These are phyloP conservation scores for Pythium scleroteichum DNA, from an alignment of 352 stramenopile genomes.

Conservation along the genomic window DNA sequence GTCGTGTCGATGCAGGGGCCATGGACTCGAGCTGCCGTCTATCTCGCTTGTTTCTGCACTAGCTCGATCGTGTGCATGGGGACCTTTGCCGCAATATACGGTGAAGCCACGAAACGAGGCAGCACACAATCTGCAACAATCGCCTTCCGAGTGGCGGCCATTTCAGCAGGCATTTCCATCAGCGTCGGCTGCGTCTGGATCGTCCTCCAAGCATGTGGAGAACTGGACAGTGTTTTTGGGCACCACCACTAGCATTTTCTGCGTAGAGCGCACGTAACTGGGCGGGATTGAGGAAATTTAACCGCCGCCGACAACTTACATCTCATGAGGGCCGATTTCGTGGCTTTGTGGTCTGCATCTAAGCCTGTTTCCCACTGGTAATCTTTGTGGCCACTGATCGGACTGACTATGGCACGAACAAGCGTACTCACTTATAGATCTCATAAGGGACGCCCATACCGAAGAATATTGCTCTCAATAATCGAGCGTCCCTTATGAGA, in stretches of 20 bases:
- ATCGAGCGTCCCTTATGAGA: no score
- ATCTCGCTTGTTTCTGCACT: constrained; percentile 85
- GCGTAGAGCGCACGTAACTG: no score
- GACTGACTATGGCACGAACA: no score
- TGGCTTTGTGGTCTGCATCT: no score
- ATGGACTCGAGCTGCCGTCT: constrained; percentile 50
- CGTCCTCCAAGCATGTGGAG: constrained; percentile 55
- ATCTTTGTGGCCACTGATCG: no score
- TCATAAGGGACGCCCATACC: no score
- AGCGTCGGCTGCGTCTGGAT: constrained; percentile 72
- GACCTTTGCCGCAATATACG: constrained; percentile 81
- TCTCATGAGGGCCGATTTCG: no score
- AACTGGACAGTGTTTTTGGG: constrained; percentile 65
- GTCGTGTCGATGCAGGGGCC: constrained; percentile 68
- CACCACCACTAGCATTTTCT: constrained; percentile 23
- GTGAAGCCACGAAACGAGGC: constrained; percentile 49
- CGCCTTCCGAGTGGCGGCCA: constrained; percentile 47
- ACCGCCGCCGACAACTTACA: no score
- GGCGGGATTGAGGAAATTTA: no score
- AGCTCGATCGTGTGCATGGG: constrained; percentile 89
- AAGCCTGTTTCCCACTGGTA: no score
- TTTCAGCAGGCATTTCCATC: constrained; percentile 61
- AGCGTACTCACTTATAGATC: no score
- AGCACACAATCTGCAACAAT: constrained; percentile 28
- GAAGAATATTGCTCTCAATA: no score